Evolutionary conservation across 2,329 filamentous ascomycete genomes (phyloP), one percentile per base, ranked within the genome.

Genomic region (Xylariomycetidae sp.): DNA sequence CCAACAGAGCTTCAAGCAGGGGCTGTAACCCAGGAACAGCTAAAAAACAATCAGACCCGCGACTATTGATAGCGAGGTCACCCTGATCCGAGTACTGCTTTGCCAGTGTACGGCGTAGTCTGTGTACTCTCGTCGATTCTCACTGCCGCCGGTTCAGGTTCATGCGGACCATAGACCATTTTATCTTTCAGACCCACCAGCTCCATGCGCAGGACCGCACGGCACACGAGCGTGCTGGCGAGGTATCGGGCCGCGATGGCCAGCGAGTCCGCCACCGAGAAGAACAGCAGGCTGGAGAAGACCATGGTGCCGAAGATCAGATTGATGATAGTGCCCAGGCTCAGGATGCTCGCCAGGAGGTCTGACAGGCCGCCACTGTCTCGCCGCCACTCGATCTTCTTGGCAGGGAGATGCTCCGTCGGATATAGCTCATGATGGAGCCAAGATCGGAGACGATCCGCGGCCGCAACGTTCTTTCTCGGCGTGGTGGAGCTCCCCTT

Each of bases 251-350:
- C 33, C 11, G 40, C 36, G 27, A 47, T 45, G 28, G 30, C 29
- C 31, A 46, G 25, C 20, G 36, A 41, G 25, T 46, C 44, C 1
- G 19, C 22, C 12, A 46, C 16, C 16, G 38, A 42, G 27, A 46
- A 44, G 37, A 51, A 51, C 3, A 53, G 37, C 37, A 51, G 34
- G 8, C 47, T 48, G 5, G 49, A 51, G 16, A 52, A 33, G 11
- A 50, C 37, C 11, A 52, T 32, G 4, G 44, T 52, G 26, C 48
- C 49, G n/a, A 50, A 47, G 11, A 51, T 33, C 10, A 52, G 35
- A 27, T 51, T 44, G 3, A 31, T 36, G 13, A 51, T 15, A 9
- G 41, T 49, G 13, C 45, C 44, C 13, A 49, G 19, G 20, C 38
- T 41, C 7, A 50, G 30, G 4, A 38, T 16, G 46, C 48, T 49